These are phyloP conservation scores for Nemania abortiva DNA, from an alignment of 2,329 filamentous ascomycete genomes.

Conservation along the genomic window DNA sequence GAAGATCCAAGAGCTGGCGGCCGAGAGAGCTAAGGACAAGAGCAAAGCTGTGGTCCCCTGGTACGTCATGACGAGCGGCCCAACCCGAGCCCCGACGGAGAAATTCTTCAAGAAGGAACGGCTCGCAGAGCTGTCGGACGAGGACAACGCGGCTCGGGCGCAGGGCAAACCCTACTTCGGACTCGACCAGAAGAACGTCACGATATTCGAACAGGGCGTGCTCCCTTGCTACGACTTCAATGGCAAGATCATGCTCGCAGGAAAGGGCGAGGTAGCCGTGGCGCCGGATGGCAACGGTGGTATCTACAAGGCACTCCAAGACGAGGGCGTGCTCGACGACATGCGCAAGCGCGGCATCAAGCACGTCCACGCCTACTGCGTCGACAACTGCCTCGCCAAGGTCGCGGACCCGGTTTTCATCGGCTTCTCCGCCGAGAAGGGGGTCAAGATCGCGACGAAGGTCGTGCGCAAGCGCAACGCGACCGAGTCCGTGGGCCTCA, in stretches of 20 bases:
- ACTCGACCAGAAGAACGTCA: conserved; percentile 83
- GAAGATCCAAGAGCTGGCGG: conserved; percentile 85
- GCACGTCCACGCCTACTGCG: conserved; percentile 97
- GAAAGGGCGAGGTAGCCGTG: conserved; percentile 90
- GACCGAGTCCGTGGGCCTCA: conserved; percentile 94
- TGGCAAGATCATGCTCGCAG: conserved; percentile 94
- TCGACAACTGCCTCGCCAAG: conserved; percentile 99
- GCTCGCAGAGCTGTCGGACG: conserved; percentile 51
- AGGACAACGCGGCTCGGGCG: conserved; percentile 71
- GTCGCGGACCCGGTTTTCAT: conserved; percentile 98
- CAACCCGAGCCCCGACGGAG: conserved; percentile 91
- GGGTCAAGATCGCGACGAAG: conserved; percentile 97
- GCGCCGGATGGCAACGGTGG: conserved; percentile 98
- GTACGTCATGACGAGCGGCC: conserved; percentile 99
- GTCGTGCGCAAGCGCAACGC: conserved; percentile 99
- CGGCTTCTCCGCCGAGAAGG: conserved; percentile 87
- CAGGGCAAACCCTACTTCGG: conserved; percentile 77
- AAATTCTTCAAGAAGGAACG: conserved; percentile 75
- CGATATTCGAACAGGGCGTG: conserved; percentile 97
- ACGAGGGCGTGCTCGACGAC: conserved; percentile 77
- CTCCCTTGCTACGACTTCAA: conserved; percentile 97
- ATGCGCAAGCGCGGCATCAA: conserved; percentile 90
- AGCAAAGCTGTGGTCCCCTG: conserved; percentile 81
- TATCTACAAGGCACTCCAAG: conserved; percentile 87
- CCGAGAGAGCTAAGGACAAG: conserved; percentile 72